Evolutionary conservation across 768 basidiomycete species (phyloP).

Genomic region (Leucogyrophana mollusca): DNA sequence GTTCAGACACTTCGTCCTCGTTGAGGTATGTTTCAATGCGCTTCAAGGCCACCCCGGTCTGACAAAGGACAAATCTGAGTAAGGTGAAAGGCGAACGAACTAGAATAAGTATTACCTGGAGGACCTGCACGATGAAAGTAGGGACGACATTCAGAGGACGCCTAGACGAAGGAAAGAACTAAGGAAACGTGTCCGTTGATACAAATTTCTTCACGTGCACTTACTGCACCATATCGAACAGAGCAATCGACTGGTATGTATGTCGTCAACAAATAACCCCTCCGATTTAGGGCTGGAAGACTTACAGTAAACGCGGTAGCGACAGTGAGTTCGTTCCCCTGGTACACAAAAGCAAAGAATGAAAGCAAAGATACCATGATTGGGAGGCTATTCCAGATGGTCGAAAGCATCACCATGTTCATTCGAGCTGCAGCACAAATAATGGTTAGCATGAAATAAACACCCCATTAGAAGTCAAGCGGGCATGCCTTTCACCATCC

Average conservation of each 20-base stretch:
- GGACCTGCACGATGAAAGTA: slow-evolving; percentile 72
- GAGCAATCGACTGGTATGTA: slow-evolving; percentile 57
- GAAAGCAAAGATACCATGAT: slow-evolving; percentile 78
- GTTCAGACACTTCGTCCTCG: slow-evolving; percentile 62
- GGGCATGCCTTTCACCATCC: slow-evolving; percentile 2
- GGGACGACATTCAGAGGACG: slow-evolving; percentile 80
- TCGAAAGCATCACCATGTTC: slow-evolving; percentile 69
- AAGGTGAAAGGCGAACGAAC: not conserved
- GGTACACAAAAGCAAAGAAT: slow-evolving; percentile 72
- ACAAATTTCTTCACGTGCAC: slow-evolving; percentile 16
- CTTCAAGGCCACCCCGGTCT: slow-evolving; percentile 56
- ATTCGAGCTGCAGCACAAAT: slow-evolving; percentile 48
- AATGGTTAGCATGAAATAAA: not conserved
- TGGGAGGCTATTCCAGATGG: slow-evolving; percentile 75
- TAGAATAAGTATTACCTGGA: slow-evolving; percentile 41
- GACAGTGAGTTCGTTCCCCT: slow-evolving; percentile 73
- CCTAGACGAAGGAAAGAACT: slow-evolving; percentile 28
- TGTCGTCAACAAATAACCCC: not conserved
- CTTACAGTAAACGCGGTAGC: slow-evolving; percentile 81
- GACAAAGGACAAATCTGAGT: not conserved
- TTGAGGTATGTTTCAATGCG: slow-evolving; percentile 60
- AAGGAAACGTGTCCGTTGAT: not conserved
- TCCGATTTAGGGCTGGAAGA: slow-evolving; percentile 4
- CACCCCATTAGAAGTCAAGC: not conserved
- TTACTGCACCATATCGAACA: slow-evolving; percentile 83